Base-by-base conservation (phyloP, 2,329 filamentous ascomycete genomes). In the Alternaria viburni region DNA sequence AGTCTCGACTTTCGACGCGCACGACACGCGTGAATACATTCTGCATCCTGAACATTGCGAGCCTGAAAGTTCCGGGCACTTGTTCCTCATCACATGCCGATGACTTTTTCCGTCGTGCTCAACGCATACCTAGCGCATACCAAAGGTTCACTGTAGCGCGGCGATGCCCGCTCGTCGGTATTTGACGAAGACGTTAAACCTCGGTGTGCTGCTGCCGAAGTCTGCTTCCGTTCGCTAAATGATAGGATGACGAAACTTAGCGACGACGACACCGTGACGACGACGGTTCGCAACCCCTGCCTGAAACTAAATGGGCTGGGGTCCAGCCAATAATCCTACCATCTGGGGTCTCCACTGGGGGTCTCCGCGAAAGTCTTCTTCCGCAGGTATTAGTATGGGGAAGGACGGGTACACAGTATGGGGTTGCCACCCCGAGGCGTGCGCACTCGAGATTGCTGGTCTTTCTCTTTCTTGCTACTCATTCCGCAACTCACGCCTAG, bases 291-390 rank as follows among this genome's bases (percentile, higher is more conserved):
- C n/a, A 46, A 68, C 59, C 50, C 64, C 54, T 63, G 62, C 55
- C 43, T 26, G 26, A 47, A 54, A 57, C 61, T 64, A 58, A 59
- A 60, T 62, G 63, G 62, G 62, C 45, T 45, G 43, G 11, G 15
- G 44, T 43, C 15, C 17, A 44, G 32, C 54, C 43, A 62, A 62
- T 67, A 59, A 54, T 52, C 50, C 51, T 36, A 55, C 19, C 17
- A 36, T 68, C 70, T 50, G 69, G 69, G 65, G 68, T 63, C 68
- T 69, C 70, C 70, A 67, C 62, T 58, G 36, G 54, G 59, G 46
- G 54, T 58, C 59, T 57, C 54, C 30, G 59, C 54, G 47, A 47
- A 51, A 58, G 41, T 54, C 28, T 43, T 58, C 47, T 52, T 51
- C 47, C 54, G 19, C 11, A n/a, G 41, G 9, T 15, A 52, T 44